Evolutionary conservation across 73 alveolate species (phyloP).

Genomic region (Chromera velia): DNA sequence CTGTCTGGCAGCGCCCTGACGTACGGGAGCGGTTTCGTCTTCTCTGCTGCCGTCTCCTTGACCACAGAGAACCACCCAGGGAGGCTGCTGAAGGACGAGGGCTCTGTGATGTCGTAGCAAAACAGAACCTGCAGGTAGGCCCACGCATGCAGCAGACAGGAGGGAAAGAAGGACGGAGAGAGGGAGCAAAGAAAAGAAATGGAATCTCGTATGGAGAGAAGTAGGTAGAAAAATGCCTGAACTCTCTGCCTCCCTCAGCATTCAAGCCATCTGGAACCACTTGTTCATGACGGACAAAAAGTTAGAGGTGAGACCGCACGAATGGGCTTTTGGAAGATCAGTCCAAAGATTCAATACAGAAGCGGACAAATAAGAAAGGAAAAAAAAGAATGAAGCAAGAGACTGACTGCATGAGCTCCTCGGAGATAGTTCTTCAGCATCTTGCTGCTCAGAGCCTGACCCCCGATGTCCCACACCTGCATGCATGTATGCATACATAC

Average conservation of each 20-base stretch:
- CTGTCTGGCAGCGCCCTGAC: no score
- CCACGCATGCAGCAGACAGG: neutral
- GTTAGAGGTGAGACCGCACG: neutral
- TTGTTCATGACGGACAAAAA: no score
- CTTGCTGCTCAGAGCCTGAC: constrained; percentile 65
- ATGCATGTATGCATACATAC: constrained; percentile 22
- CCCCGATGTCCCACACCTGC: constrained; percentile 76
- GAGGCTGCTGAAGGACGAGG: constrained; percentile 54
- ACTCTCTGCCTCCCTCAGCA: neutral
- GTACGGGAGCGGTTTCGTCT: no score
- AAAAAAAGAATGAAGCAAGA: neutral
- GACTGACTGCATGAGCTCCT: constrained; percentile 61
- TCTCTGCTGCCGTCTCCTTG: no score
- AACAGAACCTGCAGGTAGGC: constrained; percentile 44
- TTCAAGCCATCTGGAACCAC: no score
- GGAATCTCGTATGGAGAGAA: no score
- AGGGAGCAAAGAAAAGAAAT: neutral
- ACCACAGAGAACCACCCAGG: constrained; percentile 60
- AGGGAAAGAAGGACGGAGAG: neutral
- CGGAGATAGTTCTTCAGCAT: constrained; percentile 64
- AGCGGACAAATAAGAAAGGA: neutral
- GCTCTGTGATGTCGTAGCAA: constrained; percentile 67
- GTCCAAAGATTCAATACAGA: neutral
- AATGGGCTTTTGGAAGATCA: neutral
- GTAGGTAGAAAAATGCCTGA: no score